phyloP scores from a whole-genome alignment of 2,329 filamentous ascomycete species.

The Aspergillus sp. region DNA sequence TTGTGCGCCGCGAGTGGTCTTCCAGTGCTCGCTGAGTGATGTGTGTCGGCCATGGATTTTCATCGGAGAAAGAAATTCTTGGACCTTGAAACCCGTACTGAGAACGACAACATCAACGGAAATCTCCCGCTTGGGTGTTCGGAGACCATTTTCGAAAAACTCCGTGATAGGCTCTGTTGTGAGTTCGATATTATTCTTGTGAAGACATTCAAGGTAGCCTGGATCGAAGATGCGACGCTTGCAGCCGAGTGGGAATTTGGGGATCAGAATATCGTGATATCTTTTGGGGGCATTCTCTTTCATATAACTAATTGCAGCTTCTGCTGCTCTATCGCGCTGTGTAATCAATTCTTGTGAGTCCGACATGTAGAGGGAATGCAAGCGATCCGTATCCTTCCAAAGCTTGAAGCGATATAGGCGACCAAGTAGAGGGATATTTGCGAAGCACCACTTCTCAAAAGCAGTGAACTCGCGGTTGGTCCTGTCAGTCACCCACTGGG shows the following conservation, averaged over 20 bases:
- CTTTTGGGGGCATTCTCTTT: not conserved
- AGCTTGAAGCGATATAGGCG: not conserved
- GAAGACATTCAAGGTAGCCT: conserved; percentile 22
- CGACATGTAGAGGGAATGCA: not conserved
- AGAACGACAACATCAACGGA: not conserved
- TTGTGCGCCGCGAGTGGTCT: not conserved
- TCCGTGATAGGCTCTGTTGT: conserved; percentile 6
- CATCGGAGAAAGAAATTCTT: not conserved
- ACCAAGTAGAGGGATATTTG: not conserved
- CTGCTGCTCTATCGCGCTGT: not conserved
- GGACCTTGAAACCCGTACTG: not conserved
- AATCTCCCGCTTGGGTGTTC: not conserved
- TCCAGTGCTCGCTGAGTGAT: not conserved
- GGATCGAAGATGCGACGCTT: conserved; percentile 32
- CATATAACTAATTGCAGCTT: not conserved
- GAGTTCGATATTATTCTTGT: conserved; percentile 21
- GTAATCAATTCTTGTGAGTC: not conserved
- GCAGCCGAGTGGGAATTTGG: conserved; percentile 26
- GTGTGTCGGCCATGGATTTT: not conserved
- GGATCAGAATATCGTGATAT: conserved; percentile 27
- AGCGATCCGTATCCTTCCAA: conserved; percentile 20
- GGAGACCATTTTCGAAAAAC: not conserved
- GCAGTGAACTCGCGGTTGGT: not conserved
- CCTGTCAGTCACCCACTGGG: not conserved
- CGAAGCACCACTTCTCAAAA: not conserved